Base-by-base conservation (phyloP, 1,284 basidiomycete species). In the Cyathus pygmaeus region DNA sequence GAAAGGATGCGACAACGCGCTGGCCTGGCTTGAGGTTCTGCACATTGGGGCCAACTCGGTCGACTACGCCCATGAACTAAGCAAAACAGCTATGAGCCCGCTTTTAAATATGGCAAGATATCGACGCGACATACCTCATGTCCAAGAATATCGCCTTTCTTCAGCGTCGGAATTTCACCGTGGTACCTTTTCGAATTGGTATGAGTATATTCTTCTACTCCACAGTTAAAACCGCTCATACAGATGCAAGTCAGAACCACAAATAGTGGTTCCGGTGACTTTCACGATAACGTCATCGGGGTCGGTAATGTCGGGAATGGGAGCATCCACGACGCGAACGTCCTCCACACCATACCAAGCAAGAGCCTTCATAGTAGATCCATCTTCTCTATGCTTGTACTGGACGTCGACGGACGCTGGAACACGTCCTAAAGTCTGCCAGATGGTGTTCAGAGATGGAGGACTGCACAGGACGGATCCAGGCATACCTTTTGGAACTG, bases 1-100 rank as follows among this genome's bases (percentile, higher is more conserved):
- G 90, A 86, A 94, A 94, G 0, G 88, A 89, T 0, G 87, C 85
- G 15, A 94, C 92, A 55, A 93, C 90, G 13, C 90, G 84, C 65
- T 93, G 86, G 17, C 91, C 91, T 5, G 79, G 63, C 41, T 84
- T 79, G 56, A 92, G 74, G 54, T 88, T 87, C 47, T 73, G 87
- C 19, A 93, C 88, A 57, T 83, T 85, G 0, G 86, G 83, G 1
- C 91, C 91, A 47, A 92, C 80, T 49, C 84, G 83, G 65, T 91
- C 89, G 27, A 93, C 85, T 49, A 86, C 75, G 9, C 89, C 90
- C 89, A 91, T 90, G 72, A 90, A 91, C 84, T 90, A 62, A 50
- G 21, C 27, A 3, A 9, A 21, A 53, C 11, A 19, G 3, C 23
- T 13, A 4, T 30, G 15, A 36, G 27, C 11, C 23, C 19, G 39